These are phyloP conservation scores for Hemileccinum impolitum DNA, from an alignment of 768 basidiomycete genomes.

Conservation along the genomic window DNA sequence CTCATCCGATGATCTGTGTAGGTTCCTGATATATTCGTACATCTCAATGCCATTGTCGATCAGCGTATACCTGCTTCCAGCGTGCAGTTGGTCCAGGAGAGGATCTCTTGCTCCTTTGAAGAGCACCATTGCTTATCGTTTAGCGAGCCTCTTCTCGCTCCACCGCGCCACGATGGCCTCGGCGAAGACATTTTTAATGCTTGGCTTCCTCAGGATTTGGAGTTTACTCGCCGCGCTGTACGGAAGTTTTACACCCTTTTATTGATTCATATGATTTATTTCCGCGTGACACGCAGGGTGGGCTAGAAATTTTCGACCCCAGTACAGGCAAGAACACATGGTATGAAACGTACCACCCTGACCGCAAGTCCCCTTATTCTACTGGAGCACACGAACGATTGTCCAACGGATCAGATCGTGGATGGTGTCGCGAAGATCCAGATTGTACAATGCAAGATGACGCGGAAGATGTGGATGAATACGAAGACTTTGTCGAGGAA, in stretches of 20 bases:
- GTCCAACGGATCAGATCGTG: slow-evolving; percentile 9
- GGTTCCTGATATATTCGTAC: slow-evolving; percentile 24
- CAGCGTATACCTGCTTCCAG: slow-evolving; percentile 16
- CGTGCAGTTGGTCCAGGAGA: slow-evolving; percentile 32
- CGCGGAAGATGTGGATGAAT: slow-evolving; percentile 35
- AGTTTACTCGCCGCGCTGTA: slow-evolving; percentile 34
- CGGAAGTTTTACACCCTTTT: slow-evolving; percentile 11
- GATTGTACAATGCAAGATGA: slow-evolving; percentile 14
- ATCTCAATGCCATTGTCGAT: slow-evolving; percentile 22
- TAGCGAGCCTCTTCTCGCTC: slow-evolving; percentile 35
- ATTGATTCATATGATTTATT: slow-evolving; percentile 8
- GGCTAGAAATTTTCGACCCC: slow-evolving; percentile 41
- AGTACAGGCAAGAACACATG: slow-evolving; percentile 36
- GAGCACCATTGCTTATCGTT: slow-evolving; percentile 48
- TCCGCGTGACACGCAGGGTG: slow-evolving; percentile 32
- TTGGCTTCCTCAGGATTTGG: slow-evolving; percentile 42
- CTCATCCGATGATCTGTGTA: slow-evolving; percentile 22
- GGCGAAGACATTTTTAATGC: slow-evolving; percentile 47
- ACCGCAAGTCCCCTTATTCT: slow-evolving; percentile 36
- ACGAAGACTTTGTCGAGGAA: slow-evolving; percentile 38
- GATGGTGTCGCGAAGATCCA: slow-evolving; percentile 25
- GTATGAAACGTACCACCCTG: slow-evolving; percentile 46
- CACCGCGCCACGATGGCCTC: slow-evolving; percentile 30
- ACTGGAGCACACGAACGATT: slow-evolving; percentile 31
- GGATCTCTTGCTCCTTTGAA: slow-evolving; percentile 39